These are phyloP conservation scores for Puccinia triticina DNA, from an alignment of 1,284 basidiomycete genomes.

Conservation along the genomic window DNA sequence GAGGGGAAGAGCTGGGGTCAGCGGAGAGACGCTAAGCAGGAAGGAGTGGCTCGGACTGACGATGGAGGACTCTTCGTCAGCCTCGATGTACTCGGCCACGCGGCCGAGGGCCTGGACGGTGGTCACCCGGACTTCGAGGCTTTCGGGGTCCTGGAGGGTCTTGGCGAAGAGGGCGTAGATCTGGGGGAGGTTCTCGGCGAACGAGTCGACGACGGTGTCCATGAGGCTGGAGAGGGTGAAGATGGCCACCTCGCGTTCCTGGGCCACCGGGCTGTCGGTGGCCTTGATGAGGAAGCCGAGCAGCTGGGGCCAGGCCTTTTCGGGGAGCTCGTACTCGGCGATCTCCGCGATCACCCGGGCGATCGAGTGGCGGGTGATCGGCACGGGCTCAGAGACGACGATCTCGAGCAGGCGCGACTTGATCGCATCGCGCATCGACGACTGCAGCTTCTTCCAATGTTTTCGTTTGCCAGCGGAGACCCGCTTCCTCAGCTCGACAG, in stretches of 20 bases:
- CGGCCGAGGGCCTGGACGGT: slow-evolving; percentile 87
- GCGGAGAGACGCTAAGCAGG: neutral
- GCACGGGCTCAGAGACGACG: slow-evolving; percentile 77
- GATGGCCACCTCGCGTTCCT: slow-evolving; percentile 85
- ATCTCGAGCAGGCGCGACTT: slow-evolving; percentile 81
- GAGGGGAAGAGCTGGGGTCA: neutral
- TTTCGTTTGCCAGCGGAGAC: slow-evolving; percentile 77
- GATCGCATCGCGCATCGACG: slow-evolving; percentile 76
- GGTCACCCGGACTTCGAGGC: slow-evolving; percentile 85
- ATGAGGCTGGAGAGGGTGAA: slow-evolving; percentile 90
- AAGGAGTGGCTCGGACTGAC: slow-evolving; percentile 64
- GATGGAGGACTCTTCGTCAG: slow-evolving; percentile 83
- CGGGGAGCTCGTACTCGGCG: slow-evolving; percentile 83
- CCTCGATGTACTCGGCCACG: slow-evolving; percentile 89
- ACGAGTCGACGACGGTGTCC: slow-evolving; percentile 86
- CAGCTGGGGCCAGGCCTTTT: slow-evolving; percentile 81
- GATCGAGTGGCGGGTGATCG: slow-evolving; percentile 74
- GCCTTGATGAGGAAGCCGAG: slow-evolving; percentile 85
- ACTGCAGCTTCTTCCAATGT: slow-evolving; percentile 77
- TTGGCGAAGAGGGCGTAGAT: slow-evolving; percentile 81
- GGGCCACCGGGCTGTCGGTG: slow-evolving; percentile 70
- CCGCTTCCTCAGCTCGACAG: slow-evolving; percentile 96
- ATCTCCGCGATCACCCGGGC: slow-evolving; percentile 92
- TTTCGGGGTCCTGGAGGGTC: slow-evolving; percentile 83
- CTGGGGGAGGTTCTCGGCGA: slow-evolving; percentile 74